A percentile compares a stretch with the other conserved stretches of the same genome.
Conservation (phyloP, 495 filamentous ascomycete genomes). For the Penicillium antarcticum region DNA sequence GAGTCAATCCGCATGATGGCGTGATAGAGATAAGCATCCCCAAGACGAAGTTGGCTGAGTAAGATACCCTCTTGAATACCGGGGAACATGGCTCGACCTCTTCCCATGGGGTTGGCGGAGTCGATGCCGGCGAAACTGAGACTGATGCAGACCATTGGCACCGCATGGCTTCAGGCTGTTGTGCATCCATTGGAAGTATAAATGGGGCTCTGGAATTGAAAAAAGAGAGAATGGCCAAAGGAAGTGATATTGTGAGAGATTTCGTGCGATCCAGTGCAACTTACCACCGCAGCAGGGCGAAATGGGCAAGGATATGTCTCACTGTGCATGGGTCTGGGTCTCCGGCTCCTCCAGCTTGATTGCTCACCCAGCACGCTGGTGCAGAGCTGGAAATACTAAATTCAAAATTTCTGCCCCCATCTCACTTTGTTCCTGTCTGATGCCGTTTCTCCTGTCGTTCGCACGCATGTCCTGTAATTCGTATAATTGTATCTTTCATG, state of each 20-base stretch:
- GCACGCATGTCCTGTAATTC: neutral
- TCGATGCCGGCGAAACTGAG: neutral
- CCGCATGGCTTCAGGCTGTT: neutral
- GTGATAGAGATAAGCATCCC: neutral
- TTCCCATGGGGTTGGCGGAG: neutral
- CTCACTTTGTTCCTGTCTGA: neutral
- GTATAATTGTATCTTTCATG: neutral
- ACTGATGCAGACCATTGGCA: neutral
- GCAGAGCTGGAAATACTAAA: neutral
- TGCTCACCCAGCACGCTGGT: neutral
- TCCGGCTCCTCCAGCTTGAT: neutral
- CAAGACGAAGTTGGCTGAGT: constrained; percentile 31
- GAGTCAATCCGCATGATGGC: neutral
- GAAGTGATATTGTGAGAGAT: neutral
- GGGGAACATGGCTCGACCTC: neutral
- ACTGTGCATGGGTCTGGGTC: neutral
- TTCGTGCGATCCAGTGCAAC: neutral
- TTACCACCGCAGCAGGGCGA: neutral
- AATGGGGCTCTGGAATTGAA: neutral
- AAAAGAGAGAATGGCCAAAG: neutral
- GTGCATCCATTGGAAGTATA: neutral
- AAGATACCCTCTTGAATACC: constrained; percentile 40
- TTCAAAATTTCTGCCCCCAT: neutral
- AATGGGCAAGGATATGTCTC: neutral
- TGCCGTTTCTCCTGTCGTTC: neutral